phyloP scores from a whole-genome alignment of 305 asterid species.

The Fraxinus platypoda region DNA sequence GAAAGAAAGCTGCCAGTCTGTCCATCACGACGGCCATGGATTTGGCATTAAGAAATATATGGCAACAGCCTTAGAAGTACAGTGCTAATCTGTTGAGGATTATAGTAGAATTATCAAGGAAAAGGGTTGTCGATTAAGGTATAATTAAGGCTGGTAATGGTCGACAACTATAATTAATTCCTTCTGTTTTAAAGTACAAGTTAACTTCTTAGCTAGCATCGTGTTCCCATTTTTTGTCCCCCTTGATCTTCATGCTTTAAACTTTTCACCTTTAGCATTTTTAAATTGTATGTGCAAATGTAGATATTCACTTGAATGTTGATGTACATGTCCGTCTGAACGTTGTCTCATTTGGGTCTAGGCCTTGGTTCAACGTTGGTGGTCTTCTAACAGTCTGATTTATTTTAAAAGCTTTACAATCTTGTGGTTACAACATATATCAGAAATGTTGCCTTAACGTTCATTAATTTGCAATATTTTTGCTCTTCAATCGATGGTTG shows the following conservation, averaged over 20 bases:
- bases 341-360: conserved; percentile 33
- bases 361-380: not conserved
- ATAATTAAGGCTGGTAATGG: not conserved
- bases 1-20: conserved; percentile 29
- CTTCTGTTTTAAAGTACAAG: conserved; percentile 39
- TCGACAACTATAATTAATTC: conserved; percentile 8
- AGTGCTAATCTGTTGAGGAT: conserved; percentile 6
- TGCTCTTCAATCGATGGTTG: not conserved
- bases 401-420: not conserved
- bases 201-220: conserved; percentile 38
- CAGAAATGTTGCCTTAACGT: not conserved
- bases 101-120: conserved; percentile 8
- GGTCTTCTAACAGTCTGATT: not conserved
- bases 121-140: conserved; percentile 10
- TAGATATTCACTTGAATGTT: conserved; percentile 17
- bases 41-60: not conserved
- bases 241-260: not conserved
- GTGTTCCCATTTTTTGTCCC: conserved; percentile 21
- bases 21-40: not conserved
- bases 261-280: not conserved
- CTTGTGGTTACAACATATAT: not conserved
- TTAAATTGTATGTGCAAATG: not conserved
- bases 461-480: not conserved
- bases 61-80: conserved; percentile 27
- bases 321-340: conserved; percentile 7